A percentile compares a stretch with the other conserved stretches of the same genome.
phyloP scores from a whole-genome alignment of 108 stramenopile species.

The Aurantiochytrium sp. region DNA sequence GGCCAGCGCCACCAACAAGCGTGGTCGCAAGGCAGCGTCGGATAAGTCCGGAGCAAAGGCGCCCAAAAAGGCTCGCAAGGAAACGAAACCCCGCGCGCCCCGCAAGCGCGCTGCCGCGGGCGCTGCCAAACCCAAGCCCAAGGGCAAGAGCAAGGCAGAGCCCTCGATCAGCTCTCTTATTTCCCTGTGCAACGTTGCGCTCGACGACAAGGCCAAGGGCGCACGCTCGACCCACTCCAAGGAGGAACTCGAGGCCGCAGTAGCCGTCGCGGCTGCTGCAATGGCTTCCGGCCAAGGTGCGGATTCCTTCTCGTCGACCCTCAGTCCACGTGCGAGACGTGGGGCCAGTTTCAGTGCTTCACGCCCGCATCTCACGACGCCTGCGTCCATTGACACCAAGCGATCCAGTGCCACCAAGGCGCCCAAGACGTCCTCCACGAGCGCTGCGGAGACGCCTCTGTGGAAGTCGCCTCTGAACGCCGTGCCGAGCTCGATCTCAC shows the following conservation, averaged over 20 bases:
- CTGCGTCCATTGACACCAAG: not conserved
- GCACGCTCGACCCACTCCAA: too few species aligned
- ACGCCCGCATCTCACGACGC: not conserved
- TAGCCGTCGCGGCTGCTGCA: too few species aligned
- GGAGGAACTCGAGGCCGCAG: too few species aligned
- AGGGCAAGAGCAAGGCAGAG: not conserved
- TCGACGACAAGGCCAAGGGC: not conserved
- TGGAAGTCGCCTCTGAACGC: not conserved
- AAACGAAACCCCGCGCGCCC: not conserved
- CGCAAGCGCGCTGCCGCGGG: not conserved
- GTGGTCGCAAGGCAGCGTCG: not conserved
- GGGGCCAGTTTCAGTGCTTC: not conserved
- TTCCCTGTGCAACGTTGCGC: not conserved
- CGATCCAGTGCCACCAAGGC: not conserved
- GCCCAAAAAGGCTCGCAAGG: not conserved
- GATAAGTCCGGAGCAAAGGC: not conserved
- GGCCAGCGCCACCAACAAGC: not conserved
- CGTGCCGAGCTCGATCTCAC: not conserved
- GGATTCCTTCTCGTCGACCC: too few species aligned
- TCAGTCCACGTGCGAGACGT: not conserved
- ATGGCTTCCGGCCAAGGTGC: too few species aligned
- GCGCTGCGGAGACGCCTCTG: not conserved
- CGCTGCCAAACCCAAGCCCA: not conserved
- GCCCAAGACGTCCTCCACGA: not conserved
- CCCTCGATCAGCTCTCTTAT: not conserved